phyloP scores from a whole-genome alignment of 176 grass and related monocot species.

The Leersia perrieri region DNA sequence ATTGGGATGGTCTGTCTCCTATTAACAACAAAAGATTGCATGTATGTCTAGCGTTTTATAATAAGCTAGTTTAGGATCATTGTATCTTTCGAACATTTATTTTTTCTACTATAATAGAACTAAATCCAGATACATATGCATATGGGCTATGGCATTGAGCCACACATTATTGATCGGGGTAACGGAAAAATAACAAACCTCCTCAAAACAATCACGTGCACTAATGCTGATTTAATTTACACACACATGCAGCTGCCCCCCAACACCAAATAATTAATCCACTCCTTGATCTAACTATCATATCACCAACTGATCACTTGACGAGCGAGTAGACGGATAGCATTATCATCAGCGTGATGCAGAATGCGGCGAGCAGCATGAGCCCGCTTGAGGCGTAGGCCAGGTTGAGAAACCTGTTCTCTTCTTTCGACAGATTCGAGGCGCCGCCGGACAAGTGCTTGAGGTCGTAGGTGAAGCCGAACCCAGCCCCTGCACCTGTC shows the following conservation, averaged over 20 bases:
- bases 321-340: conserved; percentile 13
- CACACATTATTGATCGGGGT: background rate
- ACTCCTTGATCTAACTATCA: background rate
- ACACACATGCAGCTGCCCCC: too few species aligned
- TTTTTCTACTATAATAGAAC: background rate
- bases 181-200: background rate
- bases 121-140: background rate
- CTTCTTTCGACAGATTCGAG: background rate
- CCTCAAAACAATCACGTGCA: background rate
- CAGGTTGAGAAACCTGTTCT: background rate
- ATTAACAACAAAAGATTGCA: too few species aligned
- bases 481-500: background rate
- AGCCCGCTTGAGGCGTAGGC: background rate
- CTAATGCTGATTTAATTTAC: background rate
- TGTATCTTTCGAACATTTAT: background rate
- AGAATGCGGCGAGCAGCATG: conserved; percentile 19
- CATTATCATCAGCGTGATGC: background rate
- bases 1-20: too few species aligned
- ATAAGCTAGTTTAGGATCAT: background rate
- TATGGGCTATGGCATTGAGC: too few species aligned
- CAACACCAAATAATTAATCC: background rate
- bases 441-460: background rate
- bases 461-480: conserved; percentile 1
- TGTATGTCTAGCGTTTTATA: too few species aligned
- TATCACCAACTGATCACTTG: background rate